These are phyloP conservation scores for Emergomyces orientalis DNA, from an alignment of 2,329 filamentous ascomycete genomes.

Conservation along the genomic window DNA sequence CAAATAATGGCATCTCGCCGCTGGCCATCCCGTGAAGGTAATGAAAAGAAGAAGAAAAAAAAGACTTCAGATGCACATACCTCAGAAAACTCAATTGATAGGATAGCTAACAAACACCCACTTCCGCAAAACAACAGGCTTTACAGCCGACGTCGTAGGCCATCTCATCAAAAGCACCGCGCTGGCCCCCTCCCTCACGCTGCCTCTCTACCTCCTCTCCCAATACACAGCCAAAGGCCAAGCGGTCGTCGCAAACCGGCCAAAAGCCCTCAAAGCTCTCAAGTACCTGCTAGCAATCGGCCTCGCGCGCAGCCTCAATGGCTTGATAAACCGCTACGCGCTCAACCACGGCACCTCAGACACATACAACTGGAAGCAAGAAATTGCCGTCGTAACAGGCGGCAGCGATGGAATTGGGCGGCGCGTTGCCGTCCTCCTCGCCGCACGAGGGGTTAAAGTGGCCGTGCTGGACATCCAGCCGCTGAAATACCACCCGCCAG, in stretches of 20 bases:
- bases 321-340: slow-evolving; percentile 43
- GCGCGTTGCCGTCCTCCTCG: slow-evolving; percentile 55
- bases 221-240: slow-evolving; percentile 55
- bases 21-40: slow-evolving; percentile 30
- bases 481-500: slow-evolving; percentile 33
- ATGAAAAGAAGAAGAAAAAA: slow-evolving; percentile 1
- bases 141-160: slow-evolving; percentile 52
- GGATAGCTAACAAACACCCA: slow-evolving; percentile 5
- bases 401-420: slow-evolving; percentile 66
- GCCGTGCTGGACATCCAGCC: slow-evolving; percentile 62
- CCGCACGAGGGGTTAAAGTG: slow-evolving; percentile 55
- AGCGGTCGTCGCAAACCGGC: slow-evolving; percentile 45
- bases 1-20: slow-evolving; percentile 1
- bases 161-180: slow-evolving; percentile 51
- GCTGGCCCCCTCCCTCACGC: slow-evolving; percentile 55
- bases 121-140: slow-evolving; percentile 25
- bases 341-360: slow-evolving; percentile 37
- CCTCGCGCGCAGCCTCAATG: slow-evolving; percentile 41
- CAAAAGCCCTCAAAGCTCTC: slow-evolving; percentile 44
- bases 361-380: slow-evolving; percentile 48
- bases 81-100: background rate
- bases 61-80: background rate
- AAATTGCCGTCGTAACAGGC: slow-evolving; percentile 66
- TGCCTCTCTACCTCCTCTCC: slow-evolving; percentile 55
- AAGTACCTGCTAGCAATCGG: slow-evolving; percentile 47